Conservation (phyloP, 1,284 basidiomycete genomes). For the Cerrena zonata region DNA sequence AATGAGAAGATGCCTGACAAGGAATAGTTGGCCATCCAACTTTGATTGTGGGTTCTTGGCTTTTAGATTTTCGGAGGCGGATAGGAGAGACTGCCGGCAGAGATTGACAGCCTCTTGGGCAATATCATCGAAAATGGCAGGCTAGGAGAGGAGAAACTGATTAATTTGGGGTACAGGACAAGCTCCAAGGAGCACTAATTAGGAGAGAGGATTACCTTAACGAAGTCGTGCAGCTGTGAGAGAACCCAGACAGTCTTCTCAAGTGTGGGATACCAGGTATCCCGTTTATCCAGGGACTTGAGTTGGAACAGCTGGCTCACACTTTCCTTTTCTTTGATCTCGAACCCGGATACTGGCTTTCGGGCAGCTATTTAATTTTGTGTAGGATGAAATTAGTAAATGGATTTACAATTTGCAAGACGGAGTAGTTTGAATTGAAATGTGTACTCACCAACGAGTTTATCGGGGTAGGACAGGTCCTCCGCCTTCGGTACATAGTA, state of each 20-base stretch:
- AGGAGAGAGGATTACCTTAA: constrained; percentile 58
- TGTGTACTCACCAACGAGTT: constrained; percentile 60
- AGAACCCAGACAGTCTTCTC: constrained; percentile 83
- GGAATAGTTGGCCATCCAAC: constrained; percentile 76
- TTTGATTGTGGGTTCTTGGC: constrained; percentile 41
- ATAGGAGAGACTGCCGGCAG: constrained; percentile 73
- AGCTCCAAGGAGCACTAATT: background rate
- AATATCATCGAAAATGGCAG: constrained; percentile 87
- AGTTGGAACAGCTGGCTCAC: constrained; percentile 63
- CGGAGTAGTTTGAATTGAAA: too few species aligned
- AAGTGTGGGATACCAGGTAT: constrained; percentile 86
- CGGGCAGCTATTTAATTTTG: constrained; percentile 33
- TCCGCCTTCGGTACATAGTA: constrained; percentile 72
- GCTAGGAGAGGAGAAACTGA: constrained; percentile 37
- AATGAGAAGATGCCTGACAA: constrained; percentile 84
- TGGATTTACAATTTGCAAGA: too few species aligned
- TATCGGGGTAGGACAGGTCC: constrained; percentile 82
- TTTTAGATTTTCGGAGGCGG: constrained; percentile 62
- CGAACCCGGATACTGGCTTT: constrained; percentile 36
- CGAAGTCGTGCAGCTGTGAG: constrained; percentile 81
- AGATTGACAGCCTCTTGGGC: constrained; percentile 83
- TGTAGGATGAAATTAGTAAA: background rate
- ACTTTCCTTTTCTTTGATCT: constrained; percentile 59
- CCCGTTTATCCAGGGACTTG: constrained; percentile 68
- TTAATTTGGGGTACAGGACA: background rate